Base-by-base conservation (phyloP, 495 filamentous ascomycete genomes). In the Penicillium argentinense region DNA sequence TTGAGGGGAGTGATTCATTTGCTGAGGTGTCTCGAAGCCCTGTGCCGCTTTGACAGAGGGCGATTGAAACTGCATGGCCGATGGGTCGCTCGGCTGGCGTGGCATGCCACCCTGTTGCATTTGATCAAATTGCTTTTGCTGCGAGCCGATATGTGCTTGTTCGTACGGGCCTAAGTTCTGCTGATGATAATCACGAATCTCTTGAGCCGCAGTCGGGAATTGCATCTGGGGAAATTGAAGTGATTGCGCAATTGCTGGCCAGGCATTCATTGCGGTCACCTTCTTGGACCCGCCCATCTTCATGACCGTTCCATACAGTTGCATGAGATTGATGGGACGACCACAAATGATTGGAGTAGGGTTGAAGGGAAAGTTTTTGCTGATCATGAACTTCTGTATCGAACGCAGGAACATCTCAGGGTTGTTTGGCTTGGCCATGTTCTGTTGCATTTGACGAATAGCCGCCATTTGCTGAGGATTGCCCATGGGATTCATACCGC, bases 271-370 rank as follows among this genome's bases (percentile, higher is more conserved):
- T 17, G 71, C 71, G 0, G 79, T 82, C 5, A 95, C 76, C 50
- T 79, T 85, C 62, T 82, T 85, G 27, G 85, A 95, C 2, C 93
- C 93, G 13, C 86, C 86, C 59, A 86, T 77, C 51, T 84, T 86
- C 61, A 84, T 78, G 5, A 96, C 87, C 1, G 76, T 71, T 29
- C 79, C 78, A 69, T 89, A 97, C 6, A 98, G 76, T 36, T 84
- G 81, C 39, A 86, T 75, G 27, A 95, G 65, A 53, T 84, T 81
- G 28, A 97, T 72, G 0, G 74, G 76, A 19, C 88, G 84, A 33
- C 85, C 85, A 22, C 79, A 80, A 34, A 95, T 79, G 9, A 75
- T 63, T 0, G 91, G 90, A 47, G 82, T 84, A 3, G 67, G 66
- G 25, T 92, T 85, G 23, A 97, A 74, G 0, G 82, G 84, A 14